Evolutionary conservation across 176 grass and related monocot genomes (phyloP), one percentile per base, ranked within the genome.

Genomic region (Zizania latifolia): DNA sequence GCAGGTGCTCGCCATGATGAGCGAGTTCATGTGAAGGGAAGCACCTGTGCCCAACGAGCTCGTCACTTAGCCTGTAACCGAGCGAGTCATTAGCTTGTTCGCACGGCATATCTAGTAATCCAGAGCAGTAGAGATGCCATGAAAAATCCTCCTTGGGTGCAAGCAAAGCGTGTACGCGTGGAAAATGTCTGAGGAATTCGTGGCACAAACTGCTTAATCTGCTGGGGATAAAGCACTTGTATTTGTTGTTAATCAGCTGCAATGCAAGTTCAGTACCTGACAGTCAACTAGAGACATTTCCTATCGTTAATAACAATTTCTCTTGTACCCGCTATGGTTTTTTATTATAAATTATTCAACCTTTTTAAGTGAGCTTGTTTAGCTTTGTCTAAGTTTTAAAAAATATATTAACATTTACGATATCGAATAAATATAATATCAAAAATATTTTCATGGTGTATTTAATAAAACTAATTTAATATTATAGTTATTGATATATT

Each of bases 1-100:
- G 69, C 85, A 81, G 61, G 88, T 94, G 48, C 58, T 88, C 65
- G 77, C 75, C 38, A 88, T 91, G 92, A 79, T 94, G 78, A 53
- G 41, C 55, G 88, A 91, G 27, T 88, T 94, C 70, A 58, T 89
- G 80, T 93, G 65, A 85, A 38, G 12, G 19, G 6, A 55, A 14
- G 27, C 9, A 10, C 14, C 39, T 16, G 66, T 43, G n/a, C 54
- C 8, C 58, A 4, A 4, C 3, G 37, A 16, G 57, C 39, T 37
- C 8, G 24, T 11, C 26, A 3, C 6, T 17, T 30, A 8, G 29
- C 61, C 21, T 8, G 32, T 21, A 30, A 37, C 13, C 3, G 35
- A 59, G 15, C 3, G 35, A 59, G 15, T 26, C 11, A 21, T 21
- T 23, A 9, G 17, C 19, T 48, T 62, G 30, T 10, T 14, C n/a